Evolutionary conservation across 148 eudicot genomes (phyloP), one percentile per base, ranked within the genome.

Genomic region (Rhododendron williamsianum): DNA sequence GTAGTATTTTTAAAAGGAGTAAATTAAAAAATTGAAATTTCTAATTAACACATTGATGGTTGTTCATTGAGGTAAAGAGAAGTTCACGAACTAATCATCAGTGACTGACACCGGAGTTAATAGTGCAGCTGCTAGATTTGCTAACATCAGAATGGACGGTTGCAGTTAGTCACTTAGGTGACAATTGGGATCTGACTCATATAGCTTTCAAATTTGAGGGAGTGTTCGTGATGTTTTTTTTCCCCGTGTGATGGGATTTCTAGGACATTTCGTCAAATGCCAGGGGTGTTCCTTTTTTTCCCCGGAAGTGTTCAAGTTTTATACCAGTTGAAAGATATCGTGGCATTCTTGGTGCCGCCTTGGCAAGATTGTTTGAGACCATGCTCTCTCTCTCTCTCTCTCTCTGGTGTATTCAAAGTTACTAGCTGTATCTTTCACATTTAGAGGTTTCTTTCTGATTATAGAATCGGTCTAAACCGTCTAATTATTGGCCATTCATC

Each of bases 401-500:
- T 71, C 38, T 71, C 13, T 72, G 12, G 30, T 13, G 36, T 46
- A 38, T 15, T 82, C 16, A 35, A 72, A 23, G 35, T 27, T 45
- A 27, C n/a, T 58, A 60, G 72, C 72, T 45, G 33, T n/a, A 21
- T 8, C 15, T 43, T 48, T 81, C 49, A 3, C 63, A 85, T 6
- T 69, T 23, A 19, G 82, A 2, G 23, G 16, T 52, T 45, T 46
- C 15, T 76, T 27, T 84, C 8, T 65, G 9, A 49, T 36, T 79
- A 21, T 6, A 27, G 81, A n/a, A 21, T 27, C 52, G 19, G 35
- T 80, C 43, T 41, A 41, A 41, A 41, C 45, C 7, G 45, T 41
- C 45, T 23, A 38, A 78, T 19, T 84, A 25, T 35, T 43, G 84
- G 81, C 35, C 36, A 56, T 90, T 81, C 83, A 83, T 85, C 80